These are phyloP conservation scores for Podaxis pistillaris DNA, from an alignment of 768 basidiomycete species.

Conservation along the genomic window DNA sequence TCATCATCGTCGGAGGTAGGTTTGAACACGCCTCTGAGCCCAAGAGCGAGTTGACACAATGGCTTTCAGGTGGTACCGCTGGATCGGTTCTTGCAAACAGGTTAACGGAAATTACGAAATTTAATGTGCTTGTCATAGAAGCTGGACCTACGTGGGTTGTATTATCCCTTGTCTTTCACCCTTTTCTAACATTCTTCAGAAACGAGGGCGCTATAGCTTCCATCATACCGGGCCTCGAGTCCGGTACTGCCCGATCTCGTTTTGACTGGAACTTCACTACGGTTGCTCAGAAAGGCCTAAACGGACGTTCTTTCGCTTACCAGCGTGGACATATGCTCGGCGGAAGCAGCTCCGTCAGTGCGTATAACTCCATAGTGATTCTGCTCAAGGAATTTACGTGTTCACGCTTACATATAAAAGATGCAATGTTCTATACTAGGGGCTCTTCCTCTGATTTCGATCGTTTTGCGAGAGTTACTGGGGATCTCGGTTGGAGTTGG, in stretches of 20 bases:
- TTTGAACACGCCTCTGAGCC: not conserved
- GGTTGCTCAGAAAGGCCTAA: constrained; percentile 25
- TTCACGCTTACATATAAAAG: not conserved
- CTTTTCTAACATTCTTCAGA: constrained; percentile 13
- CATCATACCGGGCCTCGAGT: constrained; percentile 18
- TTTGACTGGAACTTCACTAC: constrained; percentile 33
- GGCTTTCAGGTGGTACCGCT: constrained; percentile 24
- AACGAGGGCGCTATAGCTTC: constrained; percentile 20
- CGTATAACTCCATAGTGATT: not conserved
- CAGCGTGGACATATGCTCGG: constrained; percentile 31
- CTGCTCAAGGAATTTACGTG: not conserved
- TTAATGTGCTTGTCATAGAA: constrained; percentile 30
- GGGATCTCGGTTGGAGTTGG: constrained; percentile 17
- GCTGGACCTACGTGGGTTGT: constrained; percentile 26
- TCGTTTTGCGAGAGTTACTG: constrained; percentile 14
- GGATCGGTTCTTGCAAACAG: constrained; percentile 29
- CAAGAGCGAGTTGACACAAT: not conserved
- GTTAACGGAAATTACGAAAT: constrained; percentile 24
- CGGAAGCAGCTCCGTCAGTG: constrained; percentile 22
- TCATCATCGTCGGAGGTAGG: constrained; percentile 23
- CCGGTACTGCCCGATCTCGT: not conserved
- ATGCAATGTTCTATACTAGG: constrained; percentile 16
- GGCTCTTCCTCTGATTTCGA: constrained; percentile 17
- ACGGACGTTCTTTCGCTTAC: constrained; percentile 24
- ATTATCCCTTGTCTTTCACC: not conserved